phyloP scores from a whole-genome alignment of 805 yeast genomes.

The Clavispora phyllophila region DNA sequence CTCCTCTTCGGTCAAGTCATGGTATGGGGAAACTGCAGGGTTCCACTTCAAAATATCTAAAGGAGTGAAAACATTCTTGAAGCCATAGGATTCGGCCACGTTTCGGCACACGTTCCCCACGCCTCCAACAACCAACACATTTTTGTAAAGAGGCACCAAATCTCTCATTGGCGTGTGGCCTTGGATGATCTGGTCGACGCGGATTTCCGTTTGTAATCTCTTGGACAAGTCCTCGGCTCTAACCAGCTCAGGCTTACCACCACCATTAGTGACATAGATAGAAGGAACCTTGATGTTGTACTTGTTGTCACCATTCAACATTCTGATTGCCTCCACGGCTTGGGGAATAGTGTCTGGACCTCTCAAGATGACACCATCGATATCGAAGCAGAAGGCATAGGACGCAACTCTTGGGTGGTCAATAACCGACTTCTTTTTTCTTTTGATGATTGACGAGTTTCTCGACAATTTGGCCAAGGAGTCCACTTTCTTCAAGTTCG shows the following conservation, averaged over 20 bases:
- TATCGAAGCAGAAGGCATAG: slow-evolving; percentile 88
- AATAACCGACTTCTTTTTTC: slow-evolving; percentile 48
- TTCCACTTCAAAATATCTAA: slow-evolving; percentile 80
- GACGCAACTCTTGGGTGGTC: slow-evolving; percentile 73
- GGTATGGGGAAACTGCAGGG: slow-evolving; percentile 83
- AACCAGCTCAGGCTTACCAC: slow-evolving; percentile 75
- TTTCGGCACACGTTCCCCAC: slow-evolving; percentile 78
- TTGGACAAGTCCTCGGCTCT: slow-evolving; percentile 68
- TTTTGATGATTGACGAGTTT: slow-evolving; percentile 41
- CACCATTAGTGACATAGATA: slow-evolving; percentile 82
- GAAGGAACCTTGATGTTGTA: slow-evolving; percentile 74
- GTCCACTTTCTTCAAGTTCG: slow-evolving; percentile 39
- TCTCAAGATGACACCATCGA: slow-evolving; percentile 83
- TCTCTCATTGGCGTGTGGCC: slow-evolving; percentile 95
- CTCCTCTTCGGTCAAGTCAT: slow-evolving; percentile 72
- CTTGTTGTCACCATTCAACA: slow-evolving; percentile 73
- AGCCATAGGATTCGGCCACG: slow-evolving; percentile 81
- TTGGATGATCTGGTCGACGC: slow-evolving; percentile 79
- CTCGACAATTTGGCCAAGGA: slow-evolving; percentile 42
- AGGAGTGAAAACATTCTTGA: slow-evolving; percentile 76
- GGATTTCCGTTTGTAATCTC: slow-evolving; percentile 55
- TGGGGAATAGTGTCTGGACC: slow-evolving; percentile 84
- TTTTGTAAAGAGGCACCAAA: slow-evolving; percentile 59
- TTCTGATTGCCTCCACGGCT: slow-evolving; percentile 65
- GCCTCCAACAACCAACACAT: slow-evolving; percentile 86